These are phyloP conservation scores for Lizonia empirigonia DNA, from an alignment of 2,329 filamentous ascomycete species.

Conservation along the genomic window DNA sequence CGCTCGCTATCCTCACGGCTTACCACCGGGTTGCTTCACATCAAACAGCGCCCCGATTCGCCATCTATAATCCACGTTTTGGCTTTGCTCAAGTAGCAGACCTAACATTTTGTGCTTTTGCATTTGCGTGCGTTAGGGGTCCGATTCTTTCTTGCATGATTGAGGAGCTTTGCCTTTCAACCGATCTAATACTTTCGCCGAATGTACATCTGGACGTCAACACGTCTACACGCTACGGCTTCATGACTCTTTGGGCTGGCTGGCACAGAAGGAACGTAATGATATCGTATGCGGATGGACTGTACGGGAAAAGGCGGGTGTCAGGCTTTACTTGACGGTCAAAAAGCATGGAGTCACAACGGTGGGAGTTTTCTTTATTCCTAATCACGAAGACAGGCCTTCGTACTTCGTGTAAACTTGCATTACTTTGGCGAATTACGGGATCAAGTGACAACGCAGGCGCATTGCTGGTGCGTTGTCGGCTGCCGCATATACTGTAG, in stretches of 20 bases:
- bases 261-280: constrained; percentile 30
- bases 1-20: constrained; percentile 8
- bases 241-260: constrained; percentile 33
- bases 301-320: constrained; percentile 9
- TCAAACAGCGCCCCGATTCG: background rate
- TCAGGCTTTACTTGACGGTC: constrained; percentile 25
- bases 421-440: constrained; percentile 22
- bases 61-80: constrained; percentile 20
- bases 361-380: constrained; percentile 16
- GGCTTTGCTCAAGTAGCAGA: constrained; percentile 21
- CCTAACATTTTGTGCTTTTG: constrained; percentile 38
- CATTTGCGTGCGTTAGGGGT: constrained; percentile 42
- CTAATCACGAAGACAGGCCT: constrained; percentile 14
- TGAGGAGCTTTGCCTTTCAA: constrained; percentile 22
- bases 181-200: constrained; percentile 24
- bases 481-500: constrained; percentile 31
- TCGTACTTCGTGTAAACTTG: constrained; percentile 26
- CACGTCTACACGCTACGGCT: constrained; percentile 22
- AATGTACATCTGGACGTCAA: constrained; percentile 19
- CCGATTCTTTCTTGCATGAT: constrained; percentile 30
- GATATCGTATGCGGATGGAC: constrained; percentile 19
- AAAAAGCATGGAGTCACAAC: constrained; percentile 33
- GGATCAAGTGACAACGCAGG: constrained; percentile 12
- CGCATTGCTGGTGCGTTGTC: background rate
- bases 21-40: constrained; percentile 9